Evolutionary conservation across 345 rosid species (phyloP), one percentile per base, ranked within the genome.

Genomic region (Garcia nutans): DNA sequence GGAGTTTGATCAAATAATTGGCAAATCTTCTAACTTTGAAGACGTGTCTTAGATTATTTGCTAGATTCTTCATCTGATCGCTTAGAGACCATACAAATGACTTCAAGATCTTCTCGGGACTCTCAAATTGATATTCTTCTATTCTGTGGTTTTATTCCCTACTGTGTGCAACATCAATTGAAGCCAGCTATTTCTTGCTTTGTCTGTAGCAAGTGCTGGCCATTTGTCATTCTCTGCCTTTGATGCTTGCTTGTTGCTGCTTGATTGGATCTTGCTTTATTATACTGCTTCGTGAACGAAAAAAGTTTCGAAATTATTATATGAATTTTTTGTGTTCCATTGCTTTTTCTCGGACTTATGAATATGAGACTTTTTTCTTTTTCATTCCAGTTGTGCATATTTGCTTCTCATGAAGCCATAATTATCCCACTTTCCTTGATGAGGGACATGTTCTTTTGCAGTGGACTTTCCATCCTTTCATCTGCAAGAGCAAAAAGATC

Each of bases 391-490:
- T 45, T 59, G 45, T 69, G 10, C 10, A 11, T 67, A 41, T 19
- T 22, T 59, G 11, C 37, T 49, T 76, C 23, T 50, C 31, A 65
- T 42, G 17, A 23, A 13, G 12, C 10, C 12, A 0, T 56, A 26
- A 31, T 0, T 33, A 61, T 63, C 72, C 69, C 52, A 19, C 17
- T 45, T 5, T 42, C 7, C 62, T 50, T 80, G 59, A 78, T 58
- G 6, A 59, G 57, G 60, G 60, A 11, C 28, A 5, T 79, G 8
- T 47, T 62, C 50, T 73, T n/a, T 85, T 85, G 85, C 96, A 93
- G 99, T 96, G 99, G 99, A 93, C 97, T 50, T 93, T 93, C 82
- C 97, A 96, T 85, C 99, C 99, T 67, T 96, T 96, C 88, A 78
- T 93, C 82, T 80, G 91, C 82, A 92, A 96, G 89, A 90, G 89